phyloP scores from a whole-genome alignment of 208 protist species.

The Leishmania lainsoni region DNA sequence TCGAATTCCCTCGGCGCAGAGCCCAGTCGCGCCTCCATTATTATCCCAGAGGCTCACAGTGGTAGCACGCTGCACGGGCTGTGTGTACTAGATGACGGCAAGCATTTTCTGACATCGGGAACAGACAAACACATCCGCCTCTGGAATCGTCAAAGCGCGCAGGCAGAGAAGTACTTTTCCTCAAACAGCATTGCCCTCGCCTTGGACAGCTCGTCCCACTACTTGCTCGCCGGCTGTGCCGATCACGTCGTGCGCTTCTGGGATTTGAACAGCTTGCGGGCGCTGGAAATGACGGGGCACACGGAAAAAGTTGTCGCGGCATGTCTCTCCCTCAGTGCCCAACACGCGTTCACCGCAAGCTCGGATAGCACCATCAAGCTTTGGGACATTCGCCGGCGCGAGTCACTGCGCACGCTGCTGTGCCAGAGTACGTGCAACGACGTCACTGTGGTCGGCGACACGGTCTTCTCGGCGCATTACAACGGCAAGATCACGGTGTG shows the following conservation, averaged over 20 bases:
- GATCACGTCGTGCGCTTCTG: slow-evolving; percentile 72
- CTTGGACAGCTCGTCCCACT: slow-evolving; percentile 53
- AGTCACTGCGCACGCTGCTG: slow-evolving; percentile 53
- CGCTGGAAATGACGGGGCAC: slow-evolving; percentile 66
- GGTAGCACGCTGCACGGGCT: slow-evolving; percentile 44
- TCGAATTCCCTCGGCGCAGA: neutral
- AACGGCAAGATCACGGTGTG: slow-evolving; percentile 68
- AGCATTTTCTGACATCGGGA: slow-evolving; percentile 49
- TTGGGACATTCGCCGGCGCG: slow-evolving; percentile 59
- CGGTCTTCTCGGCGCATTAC: slow-evolving; percentile 70
- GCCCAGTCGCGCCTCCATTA: slow-evolving; percentile 29
- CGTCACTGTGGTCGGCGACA: slow-evolving; percentile 48
- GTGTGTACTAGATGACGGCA: slow-evolving; percentile 42
- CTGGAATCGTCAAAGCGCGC: slow-evolving; percentile 39
- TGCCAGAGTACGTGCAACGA: slow-evolving; percentile 71
- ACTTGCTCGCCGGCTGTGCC: slow-evolving; percentile 65
- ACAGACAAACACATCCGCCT: slow-evolving; percentile 58
- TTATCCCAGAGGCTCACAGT: slow-evolving; percentile 45
- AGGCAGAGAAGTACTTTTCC: slow-evolving; percentile 38
- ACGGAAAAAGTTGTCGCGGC: slow-evolving; percentile 68
- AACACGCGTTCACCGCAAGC: slow-evolving; percentile 67
- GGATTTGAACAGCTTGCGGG: slow-evolving; percentile 56
- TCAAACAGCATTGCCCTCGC: slow-evolving; percentile 52
- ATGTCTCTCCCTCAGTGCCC: slow-evolving; percentile 56
- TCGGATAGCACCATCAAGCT: slow-evolving; percentile 73